Conservation (phyloP, 2,329 filamentous ascomycete genomes). For the Epicoccum nigrum region DNA sequence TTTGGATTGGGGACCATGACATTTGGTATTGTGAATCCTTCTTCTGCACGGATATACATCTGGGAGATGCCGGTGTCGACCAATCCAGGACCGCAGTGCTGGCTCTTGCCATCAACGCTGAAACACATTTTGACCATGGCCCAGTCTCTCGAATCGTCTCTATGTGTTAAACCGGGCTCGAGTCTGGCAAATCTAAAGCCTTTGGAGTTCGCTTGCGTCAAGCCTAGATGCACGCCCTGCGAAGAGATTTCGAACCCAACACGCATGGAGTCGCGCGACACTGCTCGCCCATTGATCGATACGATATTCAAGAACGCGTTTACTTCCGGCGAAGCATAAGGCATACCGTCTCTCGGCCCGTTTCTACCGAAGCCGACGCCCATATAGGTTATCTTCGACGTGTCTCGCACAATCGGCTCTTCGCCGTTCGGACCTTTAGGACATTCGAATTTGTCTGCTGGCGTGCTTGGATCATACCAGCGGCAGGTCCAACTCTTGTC, state of each 20-base stretch:
- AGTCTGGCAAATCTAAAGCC: constrained; percentile 34
- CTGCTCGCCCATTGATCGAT: constrained; percentile 28
- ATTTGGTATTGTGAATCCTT: constrained; percentile 34
- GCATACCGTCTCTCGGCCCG: constrained; percentile 34
- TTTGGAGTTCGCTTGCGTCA: constrained; percentile 31
- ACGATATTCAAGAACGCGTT: constrained; percentile 47
- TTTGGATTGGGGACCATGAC: constrained; percentile 42
- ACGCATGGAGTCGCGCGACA: constrained; percentile 18
- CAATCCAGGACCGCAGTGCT: constrained; percentile 35
- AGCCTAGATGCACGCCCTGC: constrained; percentile 37
- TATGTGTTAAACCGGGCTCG: constrained; percentile 36
- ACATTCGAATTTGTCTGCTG: constrained; percentile 35
- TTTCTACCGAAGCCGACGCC: constrained; percentile 47
- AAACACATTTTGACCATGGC: constrained; percentile 44
- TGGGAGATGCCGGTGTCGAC: constrained; percentile 44
- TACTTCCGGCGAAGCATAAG: constrained; percentile 33
- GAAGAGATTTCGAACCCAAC: constrained; percentile 41
- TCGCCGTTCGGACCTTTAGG: constrained; percentile 36
- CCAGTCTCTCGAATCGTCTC: constrained; percentile 41
- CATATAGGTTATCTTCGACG: constrained; percentile 44
- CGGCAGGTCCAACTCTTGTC: constrained; percentile 43
- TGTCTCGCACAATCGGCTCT: constrained; percentile 31
- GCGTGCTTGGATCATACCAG: constrained; percentile 40
- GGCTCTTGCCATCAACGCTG: constrained; percentile 28
- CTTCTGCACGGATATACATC: constrained; percentile 44